Percentiles rank a stretch among this genome's conserved stretches.
Evolutionary conservation across 352 stramenopile species (phyloP).

Genomic region (Phytophthora tentaculata): DNA sequence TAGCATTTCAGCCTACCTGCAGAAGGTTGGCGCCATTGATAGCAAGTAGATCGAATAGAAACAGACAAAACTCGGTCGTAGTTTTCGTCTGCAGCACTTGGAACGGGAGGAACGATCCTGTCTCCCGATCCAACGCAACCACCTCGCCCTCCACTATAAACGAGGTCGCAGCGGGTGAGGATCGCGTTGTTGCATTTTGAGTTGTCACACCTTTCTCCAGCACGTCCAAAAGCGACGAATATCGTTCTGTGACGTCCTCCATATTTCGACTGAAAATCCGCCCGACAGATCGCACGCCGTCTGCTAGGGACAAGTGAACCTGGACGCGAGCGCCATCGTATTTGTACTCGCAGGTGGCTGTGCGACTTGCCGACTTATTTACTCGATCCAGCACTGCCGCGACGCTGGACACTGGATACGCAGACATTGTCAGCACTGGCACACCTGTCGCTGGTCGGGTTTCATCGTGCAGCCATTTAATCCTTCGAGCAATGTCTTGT

Average conservation of each 20-base stretch:
- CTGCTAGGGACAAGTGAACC: slow-evolving; percentile 53
- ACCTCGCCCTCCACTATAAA: slow-evolving; percentile 82
- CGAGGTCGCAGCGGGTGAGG: slow-evolving; percentile 28
- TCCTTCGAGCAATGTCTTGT: slow-evolving; percentile 26
- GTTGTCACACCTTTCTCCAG: slow-evolving; percentile 38
- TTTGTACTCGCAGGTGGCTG: slow-evolving; percentile 82
- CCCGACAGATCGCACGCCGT: slow-evolving; percentile 10
- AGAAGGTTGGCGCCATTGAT: slow-evolving; percentile 58
- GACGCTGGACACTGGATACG: slow-evolving; percentile 76
- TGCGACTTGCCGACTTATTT: slow-evolving; percentile 37
- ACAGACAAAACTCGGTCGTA: slow-evolving; percentile 78
- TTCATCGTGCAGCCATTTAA: slow-evolving; percentile 40
- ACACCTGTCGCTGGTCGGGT: slow-evolving; percentile 54
- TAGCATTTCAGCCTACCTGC: slow-evolving; percentile 28
- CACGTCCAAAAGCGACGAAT: slow-evolving; percentile 59
- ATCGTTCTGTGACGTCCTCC: slow-evolving; percentile 78
- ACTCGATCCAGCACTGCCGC: slow-evolving; percentile 53
- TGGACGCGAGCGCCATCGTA: slow-evolving; percentile 86
- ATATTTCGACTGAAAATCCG: slow-evolving; percentile 88
- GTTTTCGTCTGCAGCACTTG: slow-evolving; percentile 82
- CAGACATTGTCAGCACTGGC: slow-evolving; percentile 82
- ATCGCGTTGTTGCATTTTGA: slow-evolving; percentile 8
- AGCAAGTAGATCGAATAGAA: slow-evolving; percentile 77
- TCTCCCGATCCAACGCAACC: slow-evolving; percentile 67
- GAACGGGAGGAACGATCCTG: slow-evolving; percentile 64